Conservation (phyloP, 441 rosid species). For the Eruca vesicaria region DNA sequence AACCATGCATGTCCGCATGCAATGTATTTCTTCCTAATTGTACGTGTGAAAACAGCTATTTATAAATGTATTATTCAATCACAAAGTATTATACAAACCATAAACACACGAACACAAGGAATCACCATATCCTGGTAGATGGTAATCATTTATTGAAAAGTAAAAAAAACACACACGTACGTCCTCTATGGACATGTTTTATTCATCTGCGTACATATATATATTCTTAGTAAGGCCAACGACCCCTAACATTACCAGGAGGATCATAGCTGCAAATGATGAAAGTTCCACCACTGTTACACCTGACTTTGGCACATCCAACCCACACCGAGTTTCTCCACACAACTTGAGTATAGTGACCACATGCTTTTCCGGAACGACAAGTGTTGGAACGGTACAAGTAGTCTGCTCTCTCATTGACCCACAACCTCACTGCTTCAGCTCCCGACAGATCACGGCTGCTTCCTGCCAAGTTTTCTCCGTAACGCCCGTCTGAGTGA, state of each 20-base stretch:
- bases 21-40: not conserved
- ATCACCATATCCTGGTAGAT: not conserved
- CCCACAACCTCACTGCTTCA: constrained; percentile 29
- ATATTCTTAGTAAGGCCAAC: constrained; percentile 25
- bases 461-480: constrained; percentile 54
- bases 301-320: constrained; percentile 40
- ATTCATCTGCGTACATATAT: not conserved
- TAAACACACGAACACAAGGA: not conserved
- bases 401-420: constrained; percentile 18
- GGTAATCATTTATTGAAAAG: not conserved
- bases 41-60: not conserved
- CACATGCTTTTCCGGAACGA: constrained; percentile 4
- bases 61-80: not conserved
- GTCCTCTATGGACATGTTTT: constrained; percentile 27
- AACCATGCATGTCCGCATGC: not conserved
- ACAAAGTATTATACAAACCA: not conserved
- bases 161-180: not conserved
- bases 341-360: constrained; percentile 38
- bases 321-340: constrained; percentile 30
- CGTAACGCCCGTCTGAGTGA: constrained; percentile 49
- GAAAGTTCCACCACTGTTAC: constrained; percentile 33
- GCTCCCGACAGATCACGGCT: constrained; percentile 34
- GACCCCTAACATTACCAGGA: constrained; percentile 24
- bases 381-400: not conserved
- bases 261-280: constrained; percentile 36